Evolutionary conservation across 441 rosid genomes (phyloP), one percentile per base, ranked within the genome.

Genomic region (Aleurites moluccanus): DNA sequence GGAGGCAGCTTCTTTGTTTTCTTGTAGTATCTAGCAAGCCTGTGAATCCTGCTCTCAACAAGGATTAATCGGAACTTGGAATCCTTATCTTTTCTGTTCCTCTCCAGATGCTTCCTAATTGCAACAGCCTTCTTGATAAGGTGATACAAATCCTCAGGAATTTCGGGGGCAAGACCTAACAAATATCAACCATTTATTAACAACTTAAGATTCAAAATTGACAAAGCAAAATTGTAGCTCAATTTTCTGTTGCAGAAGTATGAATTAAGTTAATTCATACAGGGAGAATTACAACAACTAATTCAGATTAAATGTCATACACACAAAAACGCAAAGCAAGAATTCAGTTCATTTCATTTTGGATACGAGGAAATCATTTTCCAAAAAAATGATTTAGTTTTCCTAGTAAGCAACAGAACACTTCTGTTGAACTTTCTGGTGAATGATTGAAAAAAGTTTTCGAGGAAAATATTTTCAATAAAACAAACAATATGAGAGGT

Each of bases 1-100:
- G 93, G 92, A 4, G 92, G 93, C 56, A 91, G 89, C 87, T 89
- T 91, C 89, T 87, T 89, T n/a, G 91, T 91, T 82, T 87, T 91
- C 89, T 91, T 89, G 86, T 89, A 91, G 70, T 89, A 91, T 14
- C 93, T 88, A 45, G 96, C 96, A 64, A 86, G 91, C 35, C 92
- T 86, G 79, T 91, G 93, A 70, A 86, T 89, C 79, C 96, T 88
- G 86, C 93, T 89, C 86, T 91, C 93, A 3, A 88, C 96, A 74
- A 91, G 85, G 80, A 88, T 91, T 87, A 91, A 81, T 77, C 96
- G 80, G 70, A 91, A 91, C 80, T 90, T 89, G 77, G 96, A 90
- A 78, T 90, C 96, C 78, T 90, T 90, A 72, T 90, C 96, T 81
- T 91, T 91, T 75, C 96, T 75, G 87, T 89, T 91, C 83, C 96